These are phyloP conservation scores for Diaporthe citri DNA, from an alignment of 2,329 filamentous ascomycete genomes.

Conservation along the genomic window DNA sequence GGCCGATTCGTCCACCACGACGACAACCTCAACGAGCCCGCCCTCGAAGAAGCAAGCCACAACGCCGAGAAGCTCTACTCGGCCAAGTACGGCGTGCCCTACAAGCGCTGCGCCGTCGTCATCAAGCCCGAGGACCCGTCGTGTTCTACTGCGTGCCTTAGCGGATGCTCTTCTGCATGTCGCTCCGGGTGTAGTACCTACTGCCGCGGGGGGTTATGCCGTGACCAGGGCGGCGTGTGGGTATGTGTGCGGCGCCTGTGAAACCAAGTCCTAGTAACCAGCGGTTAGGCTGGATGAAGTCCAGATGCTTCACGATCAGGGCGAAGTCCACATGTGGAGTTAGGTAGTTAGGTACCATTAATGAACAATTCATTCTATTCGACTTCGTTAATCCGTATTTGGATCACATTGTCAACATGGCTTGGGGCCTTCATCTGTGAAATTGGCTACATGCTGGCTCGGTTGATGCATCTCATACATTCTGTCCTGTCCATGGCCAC, in stretches of 20 bases:
- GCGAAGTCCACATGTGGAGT: not conserved
- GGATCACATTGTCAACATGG: not conserved
- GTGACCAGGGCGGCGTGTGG: conserved; percentile 5
- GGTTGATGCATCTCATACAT: too few relatives aligned
- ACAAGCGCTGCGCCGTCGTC: not conserved
- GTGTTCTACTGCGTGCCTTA: not conserved
- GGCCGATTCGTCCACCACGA: conserved; percentile 21
- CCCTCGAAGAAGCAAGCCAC: not conserved
- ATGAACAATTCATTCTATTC: not conserved
- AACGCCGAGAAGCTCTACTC: not conserved
- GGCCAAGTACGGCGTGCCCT: not conserved
- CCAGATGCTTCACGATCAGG: not conserved
- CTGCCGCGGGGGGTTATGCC: conserved; percentile 3
- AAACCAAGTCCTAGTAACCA: not conserved
- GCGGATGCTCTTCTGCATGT: not conserved
- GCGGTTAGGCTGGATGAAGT: not conserved
- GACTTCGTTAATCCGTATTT: not conserved
- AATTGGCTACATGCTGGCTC: too few relatives aligned
- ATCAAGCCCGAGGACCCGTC: not conserved
- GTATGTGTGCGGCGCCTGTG: conserved; percentile 30
- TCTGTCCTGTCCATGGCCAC: too few relatives aligned
- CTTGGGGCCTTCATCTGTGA: too few relatives aligned
- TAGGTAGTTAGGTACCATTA: not conserved
- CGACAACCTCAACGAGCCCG: conserved; percentile 2
- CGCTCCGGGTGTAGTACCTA: not conserved